These are phyloP conservation scores for Gremmenia infestans DNA, from an alignment of 2,329 filamentous ascomycete genomes.

Conservation along the genomic window DNA sequence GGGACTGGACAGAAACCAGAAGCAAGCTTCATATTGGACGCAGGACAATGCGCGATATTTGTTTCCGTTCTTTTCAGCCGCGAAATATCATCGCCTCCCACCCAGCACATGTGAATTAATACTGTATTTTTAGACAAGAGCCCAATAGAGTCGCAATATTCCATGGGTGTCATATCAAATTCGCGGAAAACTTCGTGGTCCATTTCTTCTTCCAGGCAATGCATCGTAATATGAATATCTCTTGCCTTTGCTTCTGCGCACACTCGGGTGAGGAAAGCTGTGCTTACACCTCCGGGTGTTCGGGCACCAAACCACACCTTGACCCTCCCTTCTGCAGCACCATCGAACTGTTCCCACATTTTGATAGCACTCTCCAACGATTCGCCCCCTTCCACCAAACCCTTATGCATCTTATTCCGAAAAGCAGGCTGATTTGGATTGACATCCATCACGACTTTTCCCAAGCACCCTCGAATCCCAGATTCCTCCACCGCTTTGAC, in stretches of 20 bases:
- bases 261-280: neutral
- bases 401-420: conserved; percentile 6
- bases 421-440: conserved; percentile 7
- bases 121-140: conserved; percentile 3
- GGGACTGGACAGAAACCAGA: conserved; percentile 7
- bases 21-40: conserved; percentile 8
- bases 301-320: conserved; percentile 35
- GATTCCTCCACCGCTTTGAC: conserved; percentile 5
- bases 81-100: conserved; percentile 4
- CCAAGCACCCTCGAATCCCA: conserved; percentile 12
- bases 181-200: conserved; percentile 1
- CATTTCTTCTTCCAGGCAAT: conserved; percentile 4
- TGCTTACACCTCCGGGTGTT: conserved; percentile 5
- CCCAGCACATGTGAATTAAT: conserved; percentile 6
- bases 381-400: conserved; percentile 9
- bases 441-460: conserved; percentile 10
- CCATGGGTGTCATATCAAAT: neutral
- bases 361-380: conserved; percentile 4
- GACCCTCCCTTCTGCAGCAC: conserved; percentile 32
- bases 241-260: neutral
- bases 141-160: conserved; percentile 6
- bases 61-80: conserved; percentile 5
- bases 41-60: conserved; percentile 9
- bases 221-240: conserved; percentile 8
- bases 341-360: conserved; percentile 33